Conservation (phyloP, 768 basidiomycete genomes). For the Pleurotus citrinopileatus region DNA sequence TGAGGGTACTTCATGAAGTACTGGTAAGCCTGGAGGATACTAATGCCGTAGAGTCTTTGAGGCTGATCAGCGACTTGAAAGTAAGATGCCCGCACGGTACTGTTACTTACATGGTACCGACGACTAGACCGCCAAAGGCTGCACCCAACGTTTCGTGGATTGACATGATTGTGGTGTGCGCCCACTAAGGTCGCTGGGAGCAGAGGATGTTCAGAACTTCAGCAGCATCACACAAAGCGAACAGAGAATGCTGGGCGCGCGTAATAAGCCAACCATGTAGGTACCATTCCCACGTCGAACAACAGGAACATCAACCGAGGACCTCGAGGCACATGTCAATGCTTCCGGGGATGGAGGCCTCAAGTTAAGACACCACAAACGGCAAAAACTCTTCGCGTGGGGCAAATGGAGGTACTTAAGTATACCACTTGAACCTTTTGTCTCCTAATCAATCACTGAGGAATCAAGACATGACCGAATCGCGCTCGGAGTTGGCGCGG, state of each 20-base stretch:
- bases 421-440: no score
- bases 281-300: not conserved
- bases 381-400: not conserved
- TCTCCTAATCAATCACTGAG: not conserved
- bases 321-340: not conserved
- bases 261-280: no score
- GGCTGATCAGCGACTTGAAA: not conserved
- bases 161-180: not conserved
- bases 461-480: not conserved
- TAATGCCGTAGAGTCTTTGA: conserved; percentile 6
- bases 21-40: conserved; percentile 7
- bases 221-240: not conserved
- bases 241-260: no score
- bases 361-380: not conserved
- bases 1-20: conserved; percentile 6
- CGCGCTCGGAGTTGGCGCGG: not conserved
- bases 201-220: not conserved
- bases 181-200: not conserved
- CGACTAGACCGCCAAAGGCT: conserved; percentile 2
- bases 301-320: not conserved
- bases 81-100: not conserved
- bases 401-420: not conserved
- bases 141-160: conserved; percentile 9
- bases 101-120: conserved; percentile 5
- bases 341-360: not conserved